A percentile compares a stretch with the other conserved stretches of the same genome.
phyloP scores from a whole-genome alignment of 768 basidiomycete species.

The Mycena indigotica region DNA sequence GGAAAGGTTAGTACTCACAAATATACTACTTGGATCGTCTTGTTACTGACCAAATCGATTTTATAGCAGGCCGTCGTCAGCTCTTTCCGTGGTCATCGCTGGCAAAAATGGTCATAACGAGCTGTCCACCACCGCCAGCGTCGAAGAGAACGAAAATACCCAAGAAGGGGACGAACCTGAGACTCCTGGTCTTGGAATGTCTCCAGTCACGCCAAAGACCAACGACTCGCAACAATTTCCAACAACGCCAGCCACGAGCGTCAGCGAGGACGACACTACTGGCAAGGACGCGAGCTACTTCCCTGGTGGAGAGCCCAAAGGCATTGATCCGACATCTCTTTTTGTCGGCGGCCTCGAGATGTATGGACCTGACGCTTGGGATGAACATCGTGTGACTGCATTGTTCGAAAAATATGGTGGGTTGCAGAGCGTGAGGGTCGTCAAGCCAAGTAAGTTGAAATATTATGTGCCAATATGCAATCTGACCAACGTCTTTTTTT shows the following conservation, averaged over 20 bases:
- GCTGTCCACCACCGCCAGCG: slow-evolving; percentile 10
- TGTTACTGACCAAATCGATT: slow-evolving; percentile 6
- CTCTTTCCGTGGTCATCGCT: slow-evolving; percentile 16
- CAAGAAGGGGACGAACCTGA: slow-evolving; percentile 45
- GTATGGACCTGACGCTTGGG: slow-evolving; percentile 65
- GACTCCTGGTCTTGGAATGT: slow-evolving; percentile 49
- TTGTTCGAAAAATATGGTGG: slow-evolving; percentile 69
- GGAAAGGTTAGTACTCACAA: slow-evolving; percentile 15
- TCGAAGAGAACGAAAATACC: slow-evolving; percentile 24
- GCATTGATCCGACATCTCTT: slow-evolving; percentile 66
- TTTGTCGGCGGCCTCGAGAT: slow-evolving; percentile 79
- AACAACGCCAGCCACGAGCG: slow-evolving; percentile 49
- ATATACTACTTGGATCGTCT: neutral
- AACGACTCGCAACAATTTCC: slow-evolving; percentile 48
- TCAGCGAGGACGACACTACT: slow-evolving; percentile 34
- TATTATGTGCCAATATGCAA: no score
- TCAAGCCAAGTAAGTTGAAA: slow-evolving; percentile 64
- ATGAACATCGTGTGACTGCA: slow-evolving; percentile 58
- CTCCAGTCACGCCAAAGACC: slow-evolving; percentile 54
- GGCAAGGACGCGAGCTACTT: slow-evolving; percentile 25
- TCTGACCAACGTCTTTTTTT: neutral
- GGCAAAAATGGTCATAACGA: slow-evolving; percentile 8
- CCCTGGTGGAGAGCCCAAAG: slow-evolving; percentile 36
- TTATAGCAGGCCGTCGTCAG: slow-evolving; percentile 8
- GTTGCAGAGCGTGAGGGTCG: slow-evolving; percentile 64